Conservation (phyloP, 768 basidiomycete species). For the Crucibulum laeve region DNA sequence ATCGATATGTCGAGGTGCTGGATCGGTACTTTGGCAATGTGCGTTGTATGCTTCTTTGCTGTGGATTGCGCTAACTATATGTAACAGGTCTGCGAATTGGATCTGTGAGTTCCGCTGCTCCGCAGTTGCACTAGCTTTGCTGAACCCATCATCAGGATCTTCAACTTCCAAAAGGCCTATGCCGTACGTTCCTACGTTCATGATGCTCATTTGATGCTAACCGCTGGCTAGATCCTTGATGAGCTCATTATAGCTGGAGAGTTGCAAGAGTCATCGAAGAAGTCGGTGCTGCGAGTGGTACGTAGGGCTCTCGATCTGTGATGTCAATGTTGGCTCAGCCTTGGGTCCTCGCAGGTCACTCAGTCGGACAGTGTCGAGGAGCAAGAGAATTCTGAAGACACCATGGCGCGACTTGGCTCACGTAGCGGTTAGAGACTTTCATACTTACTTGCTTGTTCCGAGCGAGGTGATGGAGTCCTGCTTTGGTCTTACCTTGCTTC, state of each 20-base stretch:
- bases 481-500: constrained; percentile 12
- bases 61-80: constrained; percentile 23
- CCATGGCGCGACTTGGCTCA: constrained; percentile 72
- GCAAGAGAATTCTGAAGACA: constrained; percentile 81
- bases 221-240: constrained; percentile 65
- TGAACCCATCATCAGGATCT: constrained; percentile 58
- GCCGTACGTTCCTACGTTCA: constrained; percentile 46
- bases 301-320: constrained; percentile 8
- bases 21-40: constrained; percentile 94
- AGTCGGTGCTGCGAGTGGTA: constrained; percentile 64
- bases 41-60: constrained; percentile 21
- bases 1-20: constrained; percentile 92
- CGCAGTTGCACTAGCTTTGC: not conserved
- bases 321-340: constrained; percentile 29
- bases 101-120: constrained; percentile 61
- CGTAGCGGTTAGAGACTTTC: constrained; percentile 54
- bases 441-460: constrained; percentile 12
- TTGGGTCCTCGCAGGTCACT: constrained; percentile 56
- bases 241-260: constrained; percentile 97
- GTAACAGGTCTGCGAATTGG: constrained; percentile 83
- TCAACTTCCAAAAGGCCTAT: constrained; percentile 99
- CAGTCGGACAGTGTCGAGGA: constrained; percentile 83
- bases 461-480: constrained; percentile 4
- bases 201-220: constrained; percentile 2
- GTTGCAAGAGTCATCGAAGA: constrained; percentile 96